These are phyloP conservation scores for Podaxis sp. DNA, from an alignment of 768 basidiomycete species.

Conservation along the genomic window DNA sequence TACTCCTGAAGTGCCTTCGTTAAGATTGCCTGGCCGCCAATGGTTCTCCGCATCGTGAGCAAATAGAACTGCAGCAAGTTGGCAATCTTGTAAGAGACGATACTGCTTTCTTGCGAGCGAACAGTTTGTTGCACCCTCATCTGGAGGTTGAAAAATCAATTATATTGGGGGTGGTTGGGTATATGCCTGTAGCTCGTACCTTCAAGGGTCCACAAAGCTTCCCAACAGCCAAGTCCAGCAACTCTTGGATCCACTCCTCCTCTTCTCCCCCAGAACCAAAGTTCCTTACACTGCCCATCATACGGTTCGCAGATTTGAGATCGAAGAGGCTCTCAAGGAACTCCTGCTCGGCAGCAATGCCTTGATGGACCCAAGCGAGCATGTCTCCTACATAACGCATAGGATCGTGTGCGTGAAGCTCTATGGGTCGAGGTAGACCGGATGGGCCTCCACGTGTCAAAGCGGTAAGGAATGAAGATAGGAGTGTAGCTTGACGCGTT, in stretches of 20 bases:
- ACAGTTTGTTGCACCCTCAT: conserved; percentile 92
- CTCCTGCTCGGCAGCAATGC: conserved; percentile 92
- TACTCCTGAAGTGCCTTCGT: conserved; percentile 80
- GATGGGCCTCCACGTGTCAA: conserved; percentile 86
- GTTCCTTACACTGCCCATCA: conserved; percentile 73
- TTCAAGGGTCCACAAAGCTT: conserved; percentile 86
- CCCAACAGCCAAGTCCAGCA: conserved; percentile 82
- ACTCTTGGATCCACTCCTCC: conserved; percentile 74
- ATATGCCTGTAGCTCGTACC: conserved; percentile 37
- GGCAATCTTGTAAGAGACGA: conserved; percentile 88
- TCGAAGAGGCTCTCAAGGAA: conserved; percentile 88
- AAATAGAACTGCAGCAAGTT: conserved; percentile 95
- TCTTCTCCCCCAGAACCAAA: conserved; percentile 50
- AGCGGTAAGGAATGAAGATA: conserved; percentile 81
- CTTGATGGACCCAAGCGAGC: conserved; percentile 98
- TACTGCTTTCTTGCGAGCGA: conserved; percentile 89
- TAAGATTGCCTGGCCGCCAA: conserved; percentile 80
- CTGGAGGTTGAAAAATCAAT: conserved; percentile 33
- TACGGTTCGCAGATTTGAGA: conserved; percentile 56
- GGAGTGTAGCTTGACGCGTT: conserved; percentile 77
- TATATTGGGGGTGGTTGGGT: not conserved
- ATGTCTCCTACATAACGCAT: conserved; percentile 96
- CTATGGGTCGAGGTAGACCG: conserved; percentile 88
- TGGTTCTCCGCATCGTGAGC: conserved; percentile 88
- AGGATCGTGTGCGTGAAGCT: conserved; percentile 97